A percentile compares a stretch with the other conserved stretches of the same genome.
phyloP scores from a whole-genome alignment of 2,329 filamentous ascomycete genomes.

The Phialophora tarda region DNA sequence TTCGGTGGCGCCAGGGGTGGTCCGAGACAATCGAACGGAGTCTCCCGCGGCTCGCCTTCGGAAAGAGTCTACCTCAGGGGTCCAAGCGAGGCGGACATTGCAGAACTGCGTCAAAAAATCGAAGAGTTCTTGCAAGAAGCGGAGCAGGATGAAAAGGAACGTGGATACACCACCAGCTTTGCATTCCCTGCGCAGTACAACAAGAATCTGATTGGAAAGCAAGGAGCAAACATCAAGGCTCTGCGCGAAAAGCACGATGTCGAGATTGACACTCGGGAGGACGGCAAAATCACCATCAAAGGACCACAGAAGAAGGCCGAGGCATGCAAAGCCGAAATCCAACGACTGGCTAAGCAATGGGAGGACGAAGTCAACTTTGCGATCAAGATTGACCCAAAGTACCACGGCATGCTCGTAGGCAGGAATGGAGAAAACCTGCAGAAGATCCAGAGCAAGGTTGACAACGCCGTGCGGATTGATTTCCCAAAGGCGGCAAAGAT shows the following conservation, averaged over 20 bases:
- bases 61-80: constrained; percentile 60
- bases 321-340: constrained; percentile 80
- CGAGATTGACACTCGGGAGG: constrained; percentile 79
- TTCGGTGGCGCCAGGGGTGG: constrained; percentile 32
- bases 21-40: constrained; percentile 21
- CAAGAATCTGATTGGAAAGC: constrained; percentile 76
- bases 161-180: constrained; percentile 82
- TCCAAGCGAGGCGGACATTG: constrained; percentile 69
- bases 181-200: constrained; percentile 95
- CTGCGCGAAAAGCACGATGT: constrained; percentile 73
- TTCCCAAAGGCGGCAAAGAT: constrained; percentile 72
- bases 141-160: constrained; percentile 90
- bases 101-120: constrained; percentile 74
- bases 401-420: constrained; percentile 91
- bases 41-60: constrained; percentile 29
- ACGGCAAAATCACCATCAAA: constrained; percentile 94
- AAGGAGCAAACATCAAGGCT: constrained; percentile 71
- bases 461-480: constrained; percentile 78
- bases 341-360: constrained; percentile 76
- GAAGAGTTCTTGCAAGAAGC: constrained; percentile 82
- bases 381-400: constrained; percentile 91
- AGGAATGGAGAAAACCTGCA: constrained; percentile 86
- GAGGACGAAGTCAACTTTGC: constrained; percentile 88
- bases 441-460: constrained; percentile 88
- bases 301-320: constrained; percentile 95